Percentiles rank a stretch among this genome's conserved stretches.
Evolutionary conservation across 176 grass and related monocot species (phyloP).

Genomic region (Oryza meyeriana): DNA sequence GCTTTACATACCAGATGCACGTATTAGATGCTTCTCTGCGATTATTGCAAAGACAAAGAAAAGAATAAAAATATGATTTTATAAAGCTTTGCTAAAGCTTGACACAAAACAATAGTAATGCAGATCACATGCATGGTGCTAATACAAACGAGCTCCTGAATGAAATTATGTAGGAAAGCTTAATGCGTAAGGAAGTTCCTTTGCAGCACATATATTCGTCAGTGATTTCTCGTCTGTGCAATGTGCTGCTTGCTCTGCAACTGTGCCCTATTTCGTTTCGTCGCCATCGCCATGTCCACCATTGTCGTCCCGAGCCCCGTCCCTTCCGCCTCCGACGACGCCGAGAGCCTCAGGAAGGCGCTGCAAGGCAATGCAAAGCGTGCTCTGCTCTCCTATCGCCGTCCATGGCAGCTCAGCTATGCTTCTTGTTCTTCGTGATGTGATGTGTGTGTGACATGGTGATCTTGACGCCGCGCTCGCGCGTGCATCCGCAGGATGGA

Average conservation of each 20-base stretch:
- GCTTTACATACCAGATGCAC: not conserved
- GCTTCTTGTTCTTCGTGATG: not conserved
- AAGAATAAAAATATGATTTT: not conserved
- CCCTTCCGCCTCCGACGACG: constrained; percentile 47
- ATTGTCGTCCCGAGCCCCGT: constrained; percentile 38
- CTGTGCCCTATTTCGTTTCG: no score
- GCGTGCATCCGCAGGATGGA: constrained; percentile 39
- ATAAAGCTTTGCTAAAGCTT: not conserved
- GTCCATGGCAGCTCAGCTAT: no score
- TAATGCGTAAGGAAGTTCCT: constrained; percentile 27
- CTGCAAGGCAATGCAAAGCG: constrained; percentile 50
- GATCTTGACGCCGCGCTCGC: not conserved
- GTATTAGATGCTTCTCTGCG: not conserved
- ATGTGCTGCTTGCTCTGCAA: no score
- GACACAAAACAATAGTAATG: not conserved
- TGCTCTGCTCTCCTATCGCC: not conserved
- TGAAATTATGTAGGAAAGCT: not conserved
- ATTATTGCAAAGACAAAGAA: not conserved
- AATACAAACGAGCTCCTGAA: not conserved
- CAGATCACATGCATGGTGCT: not conserved
- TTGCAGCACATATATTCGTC: not conserved
- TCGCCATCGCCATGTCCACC: constrained; percentile 33
- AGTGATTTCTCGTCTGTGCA: not conserved
- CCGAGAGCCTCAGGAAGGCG: constrained; percentile 50
- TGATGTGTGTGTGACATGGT: not conserved